These are phyloP conservation scores for Pythium aquatile DNA, from an alignment of 352 stramenopile genomes.

Conservation along the genomic window DNA sequence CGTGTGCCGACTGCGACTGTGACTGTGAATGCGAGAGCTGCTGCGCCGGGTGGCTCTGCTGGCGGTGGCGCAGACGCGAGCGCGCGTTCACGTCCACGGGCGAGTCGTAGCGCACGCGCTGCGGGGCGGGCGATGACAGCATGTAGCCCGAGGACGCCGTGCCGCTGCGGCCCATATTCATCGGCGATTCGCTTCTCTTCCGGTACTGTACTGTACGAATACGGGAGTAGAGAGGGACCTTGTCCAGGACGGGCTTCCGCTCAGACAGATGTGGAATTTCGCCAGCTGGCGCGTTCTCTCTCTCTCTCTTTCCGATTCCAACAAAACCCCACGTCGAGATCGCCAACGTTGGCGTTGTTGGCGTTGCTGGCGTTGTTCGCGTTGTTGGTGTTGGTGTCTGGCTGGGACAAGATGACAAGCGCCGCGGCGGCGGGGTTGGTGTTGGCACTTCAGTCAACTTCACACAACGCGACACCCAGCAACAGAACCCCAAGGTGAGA, in stretches of 20 bases:
- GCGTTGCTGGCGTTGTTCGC: neutral
- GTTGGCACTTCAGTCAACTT: neutral
- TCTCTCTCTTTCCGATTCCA: neutral
- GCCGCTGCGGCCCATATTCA: slow-evolving; percentile 1
- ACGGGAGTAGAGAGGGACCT: neutral
- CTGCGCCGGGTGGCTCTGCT: neutral
- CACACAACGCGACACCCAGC: neutral
- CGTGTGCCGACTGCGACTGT: neutral
- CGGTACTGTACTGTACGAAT: neutral
- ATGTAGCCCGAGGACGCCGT: neutral
- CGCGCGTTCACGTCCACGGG: neutral
- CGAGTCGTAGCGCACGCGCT: slow-evolving; percentile 1
- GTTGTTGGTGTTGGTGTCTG: neutral
- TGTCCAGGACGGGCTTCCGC: slow-evolving; percentile 1
- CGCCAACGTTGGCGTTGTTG: neutral
- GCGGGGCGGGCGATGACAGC: neutral
- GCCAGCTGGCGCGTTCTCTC: neutral
- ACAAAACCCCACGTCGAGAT: no score
- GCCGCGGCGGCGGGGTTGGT: neutral
- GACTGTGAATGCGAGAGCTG: neutral
- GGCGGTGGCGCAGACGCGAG: neutral
- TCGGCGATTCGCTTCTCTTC: neutral
- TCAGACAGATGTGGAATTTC: neutral
- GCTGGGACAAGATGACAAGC: neutral
- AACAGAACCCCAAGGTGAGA: neutral